Base-by-base conservation (phyloP, 129 eudicot species). In the Ambrosia artemisiifolia region DNA sequence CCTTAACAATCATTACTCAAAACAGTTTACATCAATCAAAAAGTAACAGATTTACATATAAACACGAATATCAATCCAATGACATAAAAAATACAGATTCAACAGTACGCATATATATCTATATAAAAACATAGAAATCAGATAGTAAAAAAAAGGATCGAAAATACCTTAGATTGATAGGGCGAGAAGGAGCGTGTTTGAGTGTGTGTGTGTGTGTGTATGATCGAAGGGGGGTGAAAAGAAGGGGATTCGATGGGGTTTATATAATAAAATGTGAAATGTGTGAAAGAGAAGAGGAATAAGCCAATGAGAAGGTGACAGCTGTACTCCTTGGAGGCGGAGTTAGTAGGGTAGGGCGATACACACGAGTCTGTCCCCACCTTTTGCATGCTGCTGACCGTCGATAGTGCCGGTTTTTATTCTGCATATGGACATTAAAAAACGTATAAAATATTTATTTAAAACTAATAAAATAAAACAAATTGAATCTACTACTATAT, bases 261-360 rank as follows among this genome's bases (percentile, higher is more conserved):
- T 78, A 71, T 51, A 78, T 71, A 81, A 24, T 24, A 24, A 24
- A 77, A 63, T 74, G 65, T 34, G 62, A 64, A 55, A 17, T 59
- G 79, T 48, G 78, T 69, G 74, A 70, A 71, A 75, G 72, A 43
- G 67, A 62, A 62, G 47, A 28, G 13, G 49, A 46, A 74, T 11
- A 4, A 40, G 44, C 92, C 83, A 87, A 81, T 84, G 50, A 65
- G 54, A 60, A 72, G 51, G 46, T 13, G 87, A 82, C 93, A 79
- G 70, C 48, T 82, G 87, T 71, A 50, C 6, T 71, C 63, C 48
- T 36, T 13, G 60, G 71, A 55, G 84, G 73, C 88, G 82, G 84
- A 81, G 79, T 63, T 71, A 68, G 77, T 76, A 33, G 61, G 68
- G 80, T 44, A 35, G 2, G 82, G 77, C 82, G 77, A 63, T 78